Percentiles rank a stretch among this genome's conserved stretches.
phyloP scores from a whole-genome alignment of 352 stramenopile genomes.

The Globisporangium camurandrum region DNA sequence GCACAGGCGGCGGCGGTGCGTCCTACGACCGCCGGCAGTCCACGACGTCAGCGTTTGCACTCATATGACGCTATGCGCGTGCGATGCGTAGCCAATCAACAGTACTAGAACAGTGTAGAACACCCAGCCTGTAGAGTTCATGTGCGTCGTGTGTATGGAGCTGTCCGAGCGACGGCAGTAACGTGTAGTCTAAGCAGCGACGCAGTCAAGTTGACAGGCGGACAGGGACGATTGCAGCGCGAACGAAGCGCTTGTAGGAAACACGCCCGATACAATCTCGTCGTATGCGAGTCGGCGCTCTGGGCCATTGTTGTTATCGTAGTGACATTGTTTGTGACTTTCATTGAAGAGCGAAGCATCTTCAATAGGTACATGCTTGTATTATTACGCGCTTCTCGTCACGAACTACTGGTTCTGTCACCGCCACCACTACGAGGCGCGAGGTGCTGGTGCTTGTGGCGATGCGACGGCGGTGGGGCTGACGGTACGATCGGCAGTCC shows the following conservation, averaged over 20 bases:
- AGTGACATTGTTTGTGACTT: too few relatives aligned
- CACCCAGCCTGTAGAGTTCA: too few relatives aligned
- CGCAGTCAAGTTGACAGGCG: not conserved
- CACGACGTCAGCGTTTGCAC: conserved; percentile 7
- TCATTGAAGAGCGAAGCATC: too few relatives aligned
- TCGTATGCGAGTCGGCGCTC: too few relatives aligned
- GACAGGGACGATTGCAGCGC: not conserved
- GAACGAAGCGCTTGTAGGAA: not conserved
- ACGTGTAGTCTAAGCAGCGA: not conserved
- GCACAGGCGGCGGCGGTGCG: conserved; percentile 6
- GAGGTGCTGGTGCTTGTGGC: too few relatives aligned
- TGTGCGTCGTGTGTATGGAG: too few relatives aligned
- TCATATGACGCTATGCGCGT: too few relatives aligned
- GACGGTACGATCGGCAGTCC: conserved; percentile 33
- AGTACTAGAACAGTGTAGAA: conserved; percentile 10
- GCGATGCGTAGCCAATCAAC: not conserved
- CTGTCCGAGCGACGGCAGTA: not conserved
- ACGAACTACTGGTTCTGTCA: conserved; percentile 1
- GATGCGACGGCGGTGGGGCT: conserved; percentile 8
- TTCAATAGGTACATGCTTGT: too few relatives aligned
- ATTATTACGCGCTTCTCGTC: not conserved
- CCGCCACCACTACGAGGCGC: too few relatives aligned
- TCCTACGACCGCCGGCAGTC: conserved; percentile 20
- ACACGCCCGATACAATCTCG: too few relatives aligned
- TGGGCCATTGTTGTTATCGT: not conserved